Percentiles rank a stretch among this genome's conserved stretches.
Conservation (phyloP, 2,329 filamentous ascomycete species). For the Geosmithia morbida region DNA sequence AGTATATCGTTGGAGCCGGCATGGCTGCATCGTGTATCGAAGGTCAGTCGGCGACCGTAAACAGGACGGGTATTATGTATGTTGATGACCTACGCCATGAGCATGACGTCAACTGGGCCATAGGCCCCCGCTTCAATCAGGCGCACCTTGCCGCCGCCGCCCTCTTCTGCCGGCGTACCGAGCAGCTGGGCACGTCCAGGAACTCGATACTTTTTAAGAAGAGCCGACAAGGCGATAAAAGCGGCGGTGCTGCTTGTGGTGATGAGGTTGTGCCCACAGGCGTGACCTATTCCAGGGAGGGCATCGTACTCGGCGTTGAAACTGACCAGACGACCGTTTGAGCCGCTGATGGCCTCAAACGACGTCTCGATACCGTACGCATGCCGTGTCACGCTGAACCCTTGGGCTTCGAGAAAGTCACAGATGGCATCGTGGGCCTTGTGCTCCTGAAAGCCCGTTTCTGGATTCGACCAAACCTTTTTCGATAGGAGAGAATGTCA, state of each 20-base stretch:
- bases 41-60: neutral
- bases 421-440: slow-evolving; percentile 12
- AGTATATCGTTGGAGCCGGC: slow-evolving; percentile 11
- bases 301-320: slow-evolving; percentile 28
- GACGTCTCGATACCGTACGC: slow-evolving; percentile 17
- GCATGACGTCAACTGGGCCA: slow-evolving; percentile 8
- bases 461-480: slow-evolving; percentile 12
- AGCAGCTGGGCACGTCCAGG: slow-evolving; percentile 21
- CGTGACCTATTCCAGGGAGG: slow-evolving; percentile 26
- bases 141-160: slow-evolving; percentile 21
- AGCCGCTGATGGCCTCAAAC: slow-evolving; percentile 14
- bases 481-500: too few species aligned
- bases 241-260: slow-evolving; percentile 21
- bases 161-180: slow-evolving; percentile 27
- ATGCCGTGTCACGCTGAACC: slow-evolving; percentile 12
- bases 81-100: slow-evolving; percentile 8
- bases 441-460: slow-evolving; percentile 13
- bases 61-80: too few species aligned
- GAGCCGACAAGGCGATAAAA: slow-evolving; percentile 19
- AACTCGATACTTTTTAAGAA: slow-evolving; percentile 11
- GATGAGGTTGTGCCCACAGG: slow-evolving; percentile 30
- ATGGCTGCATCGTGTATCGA: neutral
- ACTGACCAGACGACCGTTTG: slow-evolving; percentile 15
- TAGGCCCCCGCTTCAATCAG: slow-evolving; percentile 10
- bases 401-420: slow-evolving; percentile 7